Base-by-base conservation (phyloP, 148 eudicot species). In the Drosera capensis region DNA sequence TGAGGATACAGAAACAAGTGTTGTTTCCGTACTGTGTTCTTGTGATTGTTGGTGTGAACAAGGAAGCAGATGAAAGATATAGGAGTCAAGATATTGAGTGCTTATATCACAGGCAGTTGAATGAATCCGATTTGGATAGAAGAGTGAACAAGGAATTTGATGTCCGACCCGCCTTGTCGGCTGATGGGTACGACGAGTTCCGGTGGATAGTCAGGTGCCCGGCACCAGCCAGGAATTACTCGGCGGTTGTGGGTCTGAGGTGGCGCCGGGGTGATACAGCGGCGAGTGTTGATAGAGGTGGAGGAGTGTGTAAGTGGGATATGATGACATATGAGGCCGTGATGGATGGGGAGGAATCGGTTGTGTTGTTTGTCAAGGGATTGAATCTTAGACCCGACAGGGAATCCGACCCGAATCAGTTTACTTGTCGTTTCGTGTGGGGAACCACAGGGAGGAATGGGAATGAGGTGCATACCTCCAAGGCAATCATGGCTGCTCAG, bases 291-390 rank as follows among this genome's bases (percentile, higher is more conserved):
- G 48, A 46, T 45, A 39, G 21, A 39, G 23, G 19, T 5, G 30
- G 31, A 26, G 63, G 49, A 8, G 58, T 59, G 23, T 50, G 54
- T 42, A 53, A 46, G 5, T 90, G 99, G 99, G 88, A 90, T 15
- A 53, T 48, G 55, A 57, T 85, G 45, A 78, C 66, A 0, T 90
- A 90, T 48, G 87, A 71, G 12, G 94, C 99, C 2, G 68, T 40
- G 0, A 19, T 85, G 30, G 99, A 90, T 56, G 71, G 65, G 28
- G 58, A 63, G 1, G 57, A 62, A 7, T 63, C 67, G 14, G 80
- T 31, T 17, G 76, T 67, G 25, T 94, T 79, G 54, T 85, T 90
- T 48, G 99, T 72, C 15, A 90, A 85, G 54, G 99, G 99, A 24
- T 55, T 85, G 63, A 86, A 74, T 65, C 68, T 78, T 7, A 68